Evolutionary conservation across 352 stramenopile species (phyloP).

Genomic region (Pythium coloratum): DNA sequence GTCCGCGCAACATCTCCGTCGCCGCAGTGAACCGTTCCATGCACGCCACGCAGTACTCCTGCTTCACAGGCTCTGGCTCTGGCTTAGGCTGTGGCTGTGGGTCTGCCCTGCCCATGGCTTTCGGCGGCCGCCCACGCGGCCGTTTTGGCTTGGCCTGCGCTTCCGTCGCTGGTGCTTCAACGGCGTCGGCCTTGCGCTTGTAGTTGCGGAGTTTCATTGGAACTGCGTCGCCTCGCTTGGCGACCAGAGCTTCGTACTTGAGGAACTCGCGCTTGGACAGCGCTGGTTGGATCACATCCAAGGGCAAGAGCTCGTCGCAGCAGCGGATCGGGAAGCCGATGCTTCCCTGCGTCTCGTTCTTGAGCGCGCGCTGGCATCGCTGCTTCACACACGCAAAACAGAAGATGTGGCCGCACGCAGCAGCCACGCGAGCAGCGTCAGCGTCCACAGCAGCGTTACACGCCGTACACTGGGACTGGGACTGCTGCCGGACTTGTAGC

Average conservation of each 20-base stretch:
- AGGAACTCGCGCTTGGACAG: constrained; percentile 26
- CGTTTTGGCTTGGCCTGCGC: background rate
- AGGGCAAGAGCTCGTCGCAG: constrained; percentile 32
- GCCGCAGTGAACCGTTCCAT: constrained; percentile 9
- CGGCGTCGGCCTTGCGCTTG: constrained; percentile 3
- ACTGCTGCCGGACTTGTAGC: background rate
- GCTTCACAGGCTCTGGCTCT: constrained; percentile 8
- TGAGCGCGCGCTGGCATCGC: constrained; percentile 27
- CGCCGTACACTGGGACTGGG: constrained; percentile 2
- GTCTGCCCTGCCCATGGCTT: background rate
- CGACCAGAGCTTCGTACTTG: constrained; percentile 38
- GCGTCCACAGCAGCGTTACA: constrained; percentile 13
- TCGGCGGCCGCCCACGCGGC: background rate
- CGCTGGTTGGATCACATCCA: constrained; percentile 36
- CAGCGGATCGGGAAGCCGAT: constrained; percentile 38
- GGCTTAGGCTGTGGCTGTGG: background rate
- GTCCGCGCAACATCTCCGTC: constrained; percentile 19
- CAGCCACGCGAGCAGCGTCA: constrained; percentile 12
- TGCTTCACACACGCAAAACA: constrained; percentile 39
- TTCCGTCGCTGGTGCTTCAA: background rate
- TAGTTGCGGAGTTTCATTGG: background rate
- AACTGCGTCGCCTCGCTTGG: constrained; percentile 18
- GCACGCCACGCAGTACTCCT: constrained; percentile 32
- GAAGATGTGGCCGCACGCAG: constrained; percentile 29
- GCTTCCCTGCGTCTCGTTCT: constrained; percentile 30